Conservation (phyloP, 129 eudicot species). For the Artemisia annua region DNA sequence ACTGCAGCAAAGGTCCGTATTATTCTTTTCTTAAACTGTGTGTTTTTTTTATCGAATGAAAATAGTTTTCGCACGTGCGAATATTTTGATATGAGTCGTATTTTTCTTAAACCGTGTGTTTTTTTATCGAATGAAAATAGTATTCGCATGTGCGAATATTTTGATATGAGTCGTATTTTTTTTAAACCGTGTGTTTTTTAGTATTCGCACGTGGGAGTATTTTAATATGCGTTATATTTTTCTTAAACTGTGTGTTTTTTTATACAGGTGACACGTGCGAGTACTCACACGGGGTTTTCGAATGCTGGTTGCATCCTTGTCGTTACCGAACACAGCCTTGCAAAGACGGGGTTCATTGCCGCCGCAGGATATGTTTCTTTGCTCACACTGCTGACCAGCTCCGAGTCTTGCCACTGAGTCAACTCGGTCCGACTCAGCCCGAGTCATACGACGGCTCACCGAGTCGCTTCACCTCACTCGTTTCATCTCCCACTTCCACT, state of each 20-base stretch:
- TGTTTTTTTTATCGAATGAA: too few species aligned
- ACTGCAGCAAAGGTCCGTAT: slow-evolving; percentile 31
- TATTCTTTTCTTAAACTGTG: too few species aligned
- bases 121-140: too few species aligned
- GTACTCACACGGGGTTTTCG: slow-evolving; percentile 94
- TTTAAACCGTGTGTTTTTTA: too few species aligned
- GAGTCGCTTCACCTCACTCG: slow-evolving; percentile 45
- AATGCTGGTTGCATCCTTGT: slow-evolving; percentile 92
- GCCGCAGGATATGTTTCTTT: slow-evolving; percentile 82
- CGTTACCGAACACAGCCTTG: slow-evolving; percentile 97
- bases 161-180: too few species aligned
- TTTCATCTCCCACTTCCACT: slow-evolving; percentile 43
- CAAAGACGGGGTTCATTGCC: slow-evolving; percentile 77
- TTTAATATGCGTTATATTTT: too few species aligned
- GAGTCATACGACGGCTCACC: slow-evolving; percentile 55
- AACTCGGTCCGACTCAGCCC: neutral
- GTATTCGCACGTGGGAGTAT: too few species aligned
- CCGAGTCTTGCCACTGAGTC: slow-evolving; percentile 45
- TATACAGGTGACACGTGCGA: slow-evolving; percentile 72
- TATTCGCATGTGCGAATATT: too few species aligned
- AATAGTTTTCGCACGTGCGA: too few species aligned
- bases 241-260: too few species aligned
- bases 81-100: too few species aligned
- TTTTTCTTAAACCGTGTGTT: too few species aligned
- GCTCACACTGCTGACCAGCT: slow-evolving; percentile 93